These are phyloP conservation scores for Paspalum notatum DNA, from an alignment of 176 grass and related monocot genomes.

Conservation along the genomic window DNA sequence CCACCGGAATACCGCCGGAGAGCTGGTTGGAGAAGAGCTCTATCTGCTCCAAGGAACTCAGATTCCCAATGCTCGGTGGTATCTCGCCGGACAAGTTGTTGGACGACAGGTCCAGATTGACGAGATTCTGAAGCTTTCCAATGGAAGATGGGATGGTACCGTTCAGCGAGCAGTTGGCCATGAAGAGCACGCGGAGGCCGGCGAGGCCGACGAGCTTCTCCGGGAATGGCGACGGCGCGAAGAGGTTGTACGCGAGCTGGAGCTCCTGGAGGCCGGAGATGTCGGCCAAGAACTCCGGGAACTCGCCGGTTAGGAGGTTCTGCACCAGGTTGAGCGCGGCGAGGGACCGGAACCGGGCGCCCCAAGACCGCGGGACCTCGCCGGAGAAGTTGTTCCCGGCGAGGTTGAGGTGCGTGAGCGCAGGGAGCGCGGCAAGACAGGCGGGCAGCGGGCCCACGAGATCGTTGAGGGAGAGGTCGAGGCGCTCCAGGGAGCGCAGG, in stretches of 20 bases:
- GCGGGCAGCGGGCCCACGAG: constrained; percentile 59
- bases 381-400: constrained; percentile 76
- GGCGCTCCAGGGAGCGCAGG: constrained; percentile 47
- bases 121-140: constrained; percentile 50
- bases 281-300: constrained; percentile 66
- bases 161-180: constrained; percentile 64
- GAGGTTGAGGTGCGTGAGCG: constrained; percentile 66
- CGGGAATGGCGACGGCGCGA: constrained; percentile 65
- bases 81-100: constrained; percentile 70
- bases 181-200: constrained; percentile 55
- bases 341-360: constrained; percentile 50
- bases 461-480: constrained; percentile 67
- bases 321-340: constrained; percentile 45
- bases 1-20: constrained; percentile 63
- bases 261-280: constrained; percentile 56
- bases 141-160: constrained; percentile 71
- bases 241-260: constrained; percentile 73
- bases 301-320: constrained; percentile 60
- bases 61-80: constrained; percentile 43
- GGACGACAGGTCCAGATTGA: constrained; percentile 70
- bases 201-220: constrained; percentile 52
- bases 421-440: constrained; percentile 48
- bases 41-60: constrained; percentile 64
- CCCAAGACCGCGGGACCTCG: constrained; percentile 58
- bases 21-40: constrained; percentile 78